Conservation (phyloP, 257 asterid species). For the Nicotiana knightiana region DNA sequence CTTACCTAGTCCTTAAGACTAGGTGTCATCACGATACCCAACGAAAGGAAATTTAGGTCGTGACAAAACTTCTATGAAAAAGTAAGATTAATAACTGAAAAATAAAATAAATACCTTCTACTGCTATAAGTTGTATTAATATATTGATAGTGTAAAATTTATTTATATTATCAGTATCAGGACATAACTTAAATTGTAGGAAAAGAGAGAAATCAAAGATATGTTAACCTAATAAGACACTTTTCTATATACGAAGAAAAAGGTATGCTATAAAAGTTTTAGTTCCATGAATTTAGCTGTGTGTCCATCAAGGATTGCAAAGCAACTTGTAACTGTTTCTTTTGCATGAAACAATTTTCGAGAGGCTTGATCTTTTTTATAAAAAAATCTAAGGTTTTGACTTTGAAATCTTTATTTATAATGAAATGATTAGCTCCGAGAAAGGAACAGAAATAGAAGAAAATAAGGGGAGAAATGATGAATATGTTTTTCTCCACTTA, state of each 20-base stretch:
- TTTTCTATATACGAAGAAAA: not conserved
- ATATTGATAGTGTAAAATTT: no score
- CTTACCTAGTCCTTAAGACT: no score
- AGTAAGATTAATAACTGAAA: no score
- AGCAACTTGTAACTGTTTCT: not conserved
- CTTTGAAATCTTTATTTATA: not conserved
- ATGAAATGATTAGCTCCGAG: not conserved
- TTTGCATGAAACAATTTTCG: not conserved
- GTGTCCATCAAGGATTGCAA: not conserved
- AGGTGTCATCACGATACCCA: no score
- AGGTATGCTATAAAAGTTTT: not conserved
- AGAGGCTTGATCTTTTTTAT: not conserved
- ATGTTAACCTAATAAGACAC: not conserved
- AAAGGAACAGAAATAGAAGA: not conserved
- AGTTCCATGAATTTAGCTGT: not conserved
- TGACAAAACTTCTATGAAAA: no score
- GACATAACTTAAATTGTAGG: not conserved
- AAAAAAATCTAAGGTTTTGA: not conserved
- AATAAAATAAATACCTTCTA: no score
- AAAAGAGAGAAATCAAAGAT: not conserved
- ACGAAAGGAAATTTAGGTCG: no score
- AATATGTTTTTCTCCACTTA: not conserved
- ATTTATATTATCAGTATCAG: no score
- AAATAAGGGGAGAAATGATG: not conserved
- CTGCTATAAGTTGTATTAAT: no score